phyloP scores from a whole-genome alignment of 2,329 filamentous ascomycete species.

The Fusarium heterosporum region DNA sequence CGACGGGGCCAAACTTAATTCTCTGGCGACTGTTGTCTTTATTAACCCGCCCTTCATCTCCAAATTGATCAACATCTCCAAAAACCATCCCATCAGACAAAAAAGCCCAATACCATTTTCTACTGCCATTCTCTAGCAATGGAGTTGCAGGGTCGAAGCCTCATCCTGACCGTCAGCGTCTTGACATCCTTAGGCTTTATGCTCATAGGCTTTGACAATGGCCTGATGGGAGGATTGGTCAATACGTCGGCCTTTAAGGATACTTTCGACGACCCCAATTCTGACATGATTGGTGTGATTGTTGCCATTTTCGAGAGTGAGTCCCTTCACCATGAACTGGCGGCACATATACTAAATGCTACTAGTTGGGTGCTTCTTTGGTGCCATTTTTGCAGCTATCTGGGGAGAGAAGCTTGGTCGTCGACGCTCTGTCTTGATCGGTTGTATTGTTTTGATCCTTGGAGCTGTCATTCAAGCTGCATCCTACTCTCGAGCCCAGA shows the following conservation, averaged over 20 bases:
- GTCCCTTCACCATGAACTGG: not conserved
- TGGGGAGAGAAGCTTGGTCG: constrained; percentile 60
- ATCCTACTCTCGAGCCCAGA: constrained; percentile 56
- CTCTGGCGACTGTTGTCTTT: constrained; percentile 9
- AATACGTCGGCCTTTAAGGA: constrained; percentile 55
- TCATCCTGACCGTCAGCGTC: constrained; percentile 57
- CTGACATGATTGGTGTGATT: constrained; percentile 59
- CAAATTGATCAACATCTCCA: not conserved
- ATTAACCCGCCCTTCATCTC: constrained; percentile 16
- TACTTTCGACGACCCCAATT: constrained; percentile 55
- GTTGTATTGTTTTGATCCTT: constrained; percentile 57
- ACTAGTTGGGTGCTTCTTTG: constrained; percentile 49
- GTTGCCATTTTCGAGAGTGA: constrained; percentile 59
- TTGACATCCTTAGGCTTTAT: constrained; percentile 61
- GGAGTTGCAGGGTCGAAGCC: constrained; percentile 50
- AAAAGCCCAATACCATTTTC: not conserved
- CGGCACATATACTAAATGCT: not conserved
- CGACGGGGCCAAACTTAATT: constrained; percentile 5
- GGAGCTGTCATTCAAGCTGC: constrained; percentile 60
- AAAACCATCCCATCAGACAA: not conserved
- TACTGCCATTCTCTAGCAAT: not conserved
- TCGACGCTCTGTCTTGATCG: constrained; percentile 56
- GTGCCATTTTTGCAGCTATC: constrained; percentile 49
- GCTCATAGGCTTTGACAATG: constrained; percentile 62
- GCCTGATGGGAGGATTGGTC: constrained; percentile 57